Evolutionary conservation across 1,284 basidiomycete species (phyloP).

Genomic region (Ganoderma meredithae): DNA sequence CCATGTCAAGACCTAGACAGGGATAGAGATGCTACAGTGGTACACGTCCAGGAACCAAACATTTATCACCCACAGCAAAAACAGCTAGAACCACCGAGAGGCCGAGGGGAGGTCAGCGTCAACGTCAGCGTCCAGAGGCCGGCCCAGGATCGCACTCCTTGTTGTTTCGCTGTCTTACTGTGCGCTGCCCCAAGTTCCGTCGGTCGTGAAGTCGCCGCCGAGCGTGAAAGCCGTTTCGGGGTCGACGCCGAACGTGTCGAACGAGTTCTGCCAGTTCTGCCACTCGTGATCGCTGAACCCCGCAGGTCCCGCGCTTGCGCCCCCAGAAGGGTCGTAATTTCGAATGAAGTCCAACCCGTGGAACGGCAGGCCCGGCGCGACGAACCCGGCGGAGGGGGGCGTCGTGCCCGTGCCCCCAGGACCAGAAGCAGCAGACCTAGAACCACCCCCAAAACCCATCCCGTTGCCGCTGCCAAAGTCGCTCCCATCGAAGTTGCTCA

Average conservation of each 20-base stretch:
- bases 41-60: not conserved
- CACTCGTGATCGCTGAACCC: conserved; percentile 61
- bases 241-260: conserved; percentile 77
- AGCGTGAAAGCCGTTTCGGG: conserved; percentile 76
- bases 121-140: not conserved
- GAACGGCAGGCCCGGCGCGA: conserved; percentile 77
- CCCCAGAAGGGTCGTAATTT: conserved; percentile 58
- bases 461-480: conserved; percentile 43
- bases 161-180: conserved; percentile 11
- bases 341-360: conserved; percentile 81
- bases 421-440: not conserved
- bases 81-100: not conserved
- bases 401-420: conserved; percentile 62
- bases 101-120: not conserved
- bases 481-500: conserved; percentile 47
- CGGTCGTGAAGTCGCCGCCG: conserved; percentile 43
- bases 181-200: conserved; percentile 32
- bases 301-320: conserved; percentile 16
- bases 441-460: conserved; percentile 39
- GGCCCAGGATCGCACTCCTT: not conserved
- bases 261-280: conserved; percentile 69
- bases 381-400: conserved; percentile 66
- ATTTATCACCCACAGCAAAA: conserved; percentile 7
- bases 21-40: conserved; percentile 16
- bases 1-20: conserved; percentile 11